Percentiles rank a stretch among this genome's conserved stretches.
Conservation (phyloP, 2,329 filamentous ascomycete species). For the Paecilomyces sp. region DNA sequence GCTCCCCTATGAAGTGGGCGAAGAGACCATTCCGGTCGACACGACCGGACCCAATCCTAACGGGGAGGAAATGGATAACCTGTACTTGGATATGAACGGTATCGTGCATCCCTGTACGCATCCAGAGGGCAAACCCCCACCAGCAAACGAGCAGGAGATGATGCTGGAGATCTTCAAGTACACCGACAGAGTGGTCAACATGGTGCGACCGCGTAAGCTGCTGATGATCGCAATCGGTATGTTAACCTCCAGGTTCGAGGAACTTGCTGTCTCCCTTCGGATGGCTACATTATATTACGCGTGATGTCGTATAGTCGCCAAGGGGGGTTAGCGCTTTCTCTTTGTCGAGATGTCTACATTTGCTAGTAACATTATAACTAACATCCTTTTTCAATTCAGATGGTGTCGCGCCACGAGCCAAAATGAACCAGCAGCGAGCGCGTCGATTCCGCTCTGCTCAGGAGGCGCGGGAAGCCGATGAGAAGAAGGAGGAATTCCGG, state of each 20-base stretch:
- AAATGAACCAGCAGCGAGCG: conserved; percentile 99
- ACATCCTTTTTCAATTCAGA: conserved; percentile 46
- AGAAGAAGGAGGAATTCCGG: conserved; percentile 80
- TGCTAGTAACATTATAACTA: conserved; percentile 13
- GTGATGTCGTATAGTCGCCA: conserved; percentile 19
- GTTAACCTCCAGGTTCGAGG: conserved; percentile 8
- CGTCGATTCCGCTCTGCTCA: conserved; percentile 90
- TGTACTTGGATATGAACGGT: conserved; percentile 99
- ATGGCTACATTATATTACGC: conserved; percentile 20
- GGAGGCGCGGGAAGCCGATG: conserved; percentile 89
- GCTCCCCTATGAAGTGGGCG: conserved; percentile 72
- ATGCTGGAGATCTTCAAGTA: conserved; percentile 98
- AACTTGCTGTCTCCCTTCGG: conserved; percentile 12
- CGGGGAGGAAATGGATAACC: conserved; percentile 94
- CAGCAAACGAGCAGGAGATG: conserved; percentile 96
- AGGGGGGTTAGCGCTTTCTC: conserved; percentile 20
- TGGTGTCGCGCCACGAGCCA: conserved; percentile 92
- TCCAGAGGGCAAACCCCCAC: conserved; percentile 85
- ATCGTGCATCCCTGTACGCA: conserved; percentile 99
- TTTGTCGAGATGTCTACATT: conserved; percentile 2
- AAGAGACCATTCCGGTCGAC: conserved; percentile 76
- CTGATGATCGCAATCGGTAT: conserved; percentile 93
- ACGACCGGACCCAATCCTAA: conserved; percentile 83
- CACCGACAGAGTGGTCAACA: conserved; percentile 97
- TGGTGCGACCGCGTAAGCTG: conserved; percentile 92